phyloP scores from a whole-genome alignment of 371 early-diverging fungal genomes.

The Actinomortierella ambigua region DNA sequence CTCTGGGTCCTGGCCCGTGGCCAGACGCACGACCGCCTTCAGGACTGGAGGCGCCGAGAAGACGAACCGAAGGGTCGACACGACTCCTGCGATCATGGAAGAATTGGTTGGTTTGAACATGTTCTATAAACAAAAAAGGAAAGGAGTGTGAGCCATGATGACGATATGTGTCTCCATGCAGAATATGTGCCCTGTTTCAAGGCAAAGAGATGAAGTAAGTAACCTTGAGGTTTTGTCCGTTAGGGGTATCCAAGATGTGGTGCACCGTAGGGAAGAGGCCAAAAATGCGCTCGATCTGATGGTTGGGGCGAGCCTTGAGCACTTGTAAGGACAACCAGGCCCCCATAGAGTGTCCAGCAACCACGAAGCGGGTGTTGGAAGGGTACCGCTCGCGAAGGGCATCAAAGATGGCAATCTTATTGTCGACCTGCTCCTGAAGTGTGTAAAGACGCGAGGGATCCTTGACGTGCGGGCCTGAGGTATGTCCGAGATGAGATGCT shows the following conservation, averaged over 20 bases:
- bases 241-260: constrained; percentile 75
- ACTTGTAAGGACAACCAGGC: constrained; percentile 58
- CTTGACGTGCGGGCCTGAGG: constrained; percentile 38
- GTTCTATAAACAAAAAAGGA: constrained; percentile 5
- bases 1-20: constrained; percentile 51
- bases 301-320: constrained; percentile 62
- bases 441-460: constrained; percentile 45
- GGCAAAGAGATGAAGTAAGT: not conserved
- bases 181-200: no score
- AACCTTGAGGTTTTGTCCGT: constrained; percentile 67
- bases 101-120: constrained; percentile 42
- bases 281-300: constrained; percentile 64
- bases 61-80: constrained; percentile 44
- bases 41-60: constrained; percentile 34
- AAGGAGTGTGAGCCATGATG: not conserved
- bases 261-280: constrained; percentile 82
- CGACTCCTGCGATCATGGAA: constrained; percentile 26
- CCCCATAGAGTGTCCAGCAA: constrained; percentile 76
- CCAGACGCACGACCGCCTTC: constrained; percentile 16
- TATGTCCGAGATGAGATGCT: constrained; percentile 68
- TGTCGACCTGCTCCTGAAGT: constrained; percentile 68
- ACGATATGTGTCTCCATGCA: no score
- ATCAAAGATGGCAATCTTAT: constrained; percentile 69
- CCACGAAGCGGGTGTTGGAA: constrained; percentile 55
- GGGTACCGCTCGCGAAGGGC: constrained; percentile 52